Conservation (phyloP, 2,329 filamentous ascomycete genomes). For the Atkinsonella texensis region DNA sequence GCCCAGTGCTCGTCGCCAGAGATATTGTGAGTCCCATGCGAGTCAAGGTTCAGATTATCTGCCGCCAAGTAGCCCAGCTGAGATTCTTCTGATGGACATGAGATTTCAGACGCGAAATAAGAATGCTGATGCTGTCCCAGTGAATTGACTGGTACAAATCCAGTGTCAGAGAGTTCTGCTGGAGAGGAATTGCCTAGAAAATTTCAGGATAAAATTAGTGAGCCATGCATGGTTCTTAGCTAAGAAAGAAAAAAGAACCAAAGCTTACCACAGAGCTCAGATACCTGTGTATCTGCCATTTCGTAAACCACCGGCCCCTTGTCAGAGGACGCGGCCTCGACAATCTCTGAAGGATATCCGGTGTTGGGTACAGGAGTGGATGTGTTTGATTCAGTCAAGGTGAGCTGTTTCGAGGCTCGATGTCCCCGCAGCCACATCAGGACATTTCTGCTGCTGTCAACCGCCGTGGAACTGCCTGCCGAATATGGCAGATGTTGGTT, state of each 20-base stretch:
- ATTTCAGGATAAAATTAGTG: background rate
- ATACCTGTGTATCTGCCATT: slow-evolving; percentile 31
- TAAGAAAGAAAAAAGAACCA: background rate
- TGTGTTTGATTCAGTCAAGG: background rate
- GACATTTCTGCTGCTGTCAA: slow-evolving; percentile 36
- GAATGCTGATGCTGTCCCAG: background rate
- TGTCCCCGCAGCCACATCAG: slow-evolving; percentile 40
- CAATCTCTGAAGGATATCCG: background rate
- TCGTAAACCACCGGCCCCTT: slow-evolving; percentile 17
- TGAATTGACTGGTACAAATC: slow-evolving; percentile 2
- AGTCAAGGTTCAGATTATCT: background rate
- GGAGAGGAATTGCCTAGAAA: slow-evolving; percentile 30
- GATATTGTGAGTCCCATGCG: background rate
- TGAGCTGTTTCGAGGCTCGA: slow-evolving; percentile 24
- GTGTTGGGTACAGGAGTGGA: slow-evolving; percentile 4
- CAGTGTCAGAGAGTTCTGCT: slow-evolving; percentile 33
- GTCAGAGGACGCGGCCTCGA: background rate
- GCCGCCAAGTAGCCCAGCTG: background rate
- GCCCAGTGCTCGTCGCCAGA: background rate
- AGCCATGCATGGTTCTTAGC: background rate
- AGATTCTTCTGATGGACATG: background rate
- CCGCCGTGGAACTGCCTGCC: slow-evolving; percentile 27
- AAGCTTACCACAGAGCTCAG: slow-evolving; percentile 33
- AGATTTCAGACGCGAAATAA: background rate
- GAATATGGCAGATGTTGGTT: slow-evolving; percentile 17